phyloP scores from a whole-genome alignment of 139 green algal species.

The Trebouxia sp. region DNA sequence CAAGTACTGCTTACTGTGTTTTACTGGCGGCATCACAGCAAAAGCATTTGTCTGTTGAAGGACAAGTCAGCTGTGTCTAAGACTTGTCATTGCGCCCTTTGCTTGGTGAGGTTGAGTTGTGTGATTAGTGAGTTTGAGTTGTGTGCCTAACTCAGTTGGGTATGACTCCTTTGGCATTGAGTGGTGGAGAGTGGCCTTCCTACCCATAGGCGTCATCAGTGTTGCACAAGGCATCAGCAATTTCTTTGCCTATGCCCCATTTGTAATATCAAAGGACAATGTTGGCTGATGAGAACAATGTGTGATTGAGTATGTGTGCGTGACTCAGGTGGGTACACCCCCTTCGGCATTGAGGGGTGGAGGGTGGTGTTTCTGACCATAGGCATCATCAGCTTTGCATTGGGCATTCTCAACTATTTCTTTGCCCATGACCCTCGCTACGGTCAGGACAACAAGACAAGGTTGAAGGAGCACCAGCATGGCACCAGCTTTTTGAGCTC shows the following conservation, averaged over 20 bases:
- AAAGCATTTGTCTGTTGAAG: too few relatives aligned
- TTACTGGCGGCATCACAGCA: too few relatives aligned
- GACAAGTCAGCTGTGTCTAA: too few relatives aligned
- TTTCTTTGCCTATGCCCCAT: conserved; percentile 33
- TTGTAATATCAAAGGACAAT: too few relatives aligned
- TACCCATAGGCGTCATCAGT: conserved; percentile 50
- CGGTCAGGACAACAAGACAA: neutral
- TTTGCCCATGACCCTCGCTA: conserved; percentile 41
- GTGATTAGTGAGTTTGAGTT: too few relatives aligned
- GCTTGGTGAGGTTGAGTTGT: too few relatives aligned
- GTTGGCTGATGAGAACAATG: too few relatives aligned
- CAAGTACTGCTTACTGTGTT: too few relatives aligned
- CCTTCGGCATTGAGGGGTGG: conserved; percentile 67
- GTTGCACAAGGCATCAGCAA: conserved; percentile 43
- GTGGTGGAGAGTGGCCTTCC: conserved; percentile 70
- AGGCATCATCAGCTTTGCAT: conserved; percentile 48
- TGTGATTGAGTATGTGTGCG: too few relatives aligned
- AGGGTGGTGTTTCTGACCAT: conserved; percentile 63
- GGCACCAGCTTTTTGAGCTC: neutral
- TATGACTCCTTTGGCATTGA: conserved; percentile 43
- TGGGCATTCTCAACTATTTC: conserved; percentile 42
- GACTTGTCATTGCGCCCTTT: too few relatives aligned
- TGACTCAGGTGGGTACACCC: conserved; percentile 31
- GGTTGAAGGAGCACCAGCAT: neutral
- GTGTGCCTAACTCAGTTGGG: too few relatives aligned